These are phyloP conservation scores for Dryas alaskensis DNA, from an alignment of 306 rosid genomes.

Conservation along the genomic window DNA sequence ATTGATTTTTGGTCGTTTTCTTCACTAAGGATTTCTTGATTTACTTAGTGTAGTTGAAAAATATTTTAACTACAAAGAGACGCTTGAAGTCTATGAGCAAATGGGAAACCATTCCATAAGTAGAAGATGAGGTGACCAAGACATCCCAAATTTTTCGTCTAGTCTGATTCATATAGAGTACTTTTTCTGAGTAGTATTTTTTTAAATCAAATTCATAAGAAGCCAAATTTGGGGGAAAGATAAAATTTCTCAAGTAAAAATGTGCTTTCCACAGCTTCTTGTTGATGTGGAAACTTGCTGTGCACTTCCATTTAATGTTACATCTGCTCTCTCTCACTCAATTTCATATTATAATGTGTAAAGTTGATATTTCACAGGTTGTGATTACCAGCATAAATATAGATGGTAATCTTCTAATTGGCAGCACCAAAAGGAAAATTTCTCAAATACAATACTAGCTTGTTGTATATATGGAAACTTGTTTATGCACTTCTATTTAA, in stretches of 20 bases:
- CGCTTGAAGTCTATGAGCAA: no score
- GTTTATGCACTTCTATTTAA: background rate
- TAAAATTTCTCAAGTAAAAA: background rate
- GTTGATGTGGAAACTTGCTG: background rate
- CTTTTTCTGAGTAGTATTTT: background rate
- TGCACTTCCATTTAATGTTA: background rate
- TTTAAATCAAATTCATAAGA: background rate
- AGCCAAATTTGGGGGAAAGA: background rate
- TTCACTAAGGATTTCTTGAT: background rate
- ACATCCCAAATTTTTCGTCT: background rate
- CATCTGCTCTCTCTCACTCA: background rate
- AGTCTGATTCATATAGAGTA: background rate
- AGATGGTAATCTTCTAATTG: conserved; percentile 47
- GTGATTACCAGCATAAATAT: conserved; percentile 65
- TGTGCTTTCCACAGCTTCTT: background rate
- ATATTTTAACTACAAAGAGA: no score
- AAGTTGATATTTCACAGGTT: conserved; percentile 44
- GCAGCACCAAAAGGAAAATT: conserved; percentile 47
- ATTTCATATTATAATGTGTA: conserved; percentile 7
- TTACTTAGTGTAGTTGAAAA: background rate
- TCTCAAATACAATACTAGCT: background rate
- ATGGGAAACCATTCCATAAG: no score
- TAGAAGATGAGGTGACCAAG: no score
- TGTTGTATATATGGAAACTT: background rate
- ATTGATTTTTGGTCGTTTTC: background rate